phyloP scores from a whole-genome alignment of 139 green algal genomes.

The Chlorella sorokiniana region DNA sequence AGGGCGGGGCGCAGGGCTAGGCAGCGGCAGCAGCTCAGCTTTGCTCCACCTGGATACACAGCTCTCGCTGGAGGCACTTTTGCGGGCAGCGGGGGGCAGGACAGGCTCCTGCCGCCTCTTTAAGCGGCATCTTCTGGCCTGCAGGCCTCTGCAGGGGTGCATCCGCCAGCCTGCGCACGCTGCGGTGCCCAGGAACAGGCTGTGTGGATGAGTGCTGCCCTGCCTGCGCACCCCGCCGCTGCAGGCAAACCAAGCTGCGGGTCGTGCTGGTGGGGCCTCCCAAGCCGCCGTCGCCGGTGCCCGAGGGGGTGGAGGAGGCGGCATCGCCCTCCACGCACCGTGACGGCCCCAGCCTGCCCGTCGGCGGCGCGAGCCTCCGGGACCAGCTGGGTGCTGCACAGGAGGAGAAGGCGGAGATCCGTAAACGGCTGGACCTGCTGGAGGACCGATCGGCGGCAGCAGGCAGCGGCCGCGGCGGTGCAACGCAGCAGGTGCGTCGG shows the following conservation, averaged over 20 bases:
- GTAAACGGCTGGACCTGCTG: conserved; percentile 44
- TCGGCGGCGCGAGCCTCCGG: not conserved
- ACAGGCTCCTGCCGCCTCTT: too few relatives aligned
- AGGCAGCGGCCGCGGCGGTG: conserved; percentile 8
- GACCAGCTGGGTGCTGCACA: conserved; percentile 21
- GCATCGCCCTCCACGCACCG: not conserved
- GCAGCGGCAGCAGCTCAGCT: not conserved
- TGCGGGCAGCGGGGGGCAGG: not conserved
- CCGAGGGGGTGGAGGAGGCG: conserved; percentile 11
- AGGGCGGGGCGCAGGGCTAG: not conserved
- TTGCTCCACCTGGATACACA: not conserved
- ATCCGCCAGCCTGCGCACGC: too few relatives aligned
- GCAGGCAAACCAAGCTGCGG: conserved; percentile 67
- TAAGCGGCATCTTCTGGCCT: too few relatives aligned
- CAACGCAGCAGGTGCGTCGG: not conserved
- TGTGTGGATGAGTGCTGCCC: not conserved
- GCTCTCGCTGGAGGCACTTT: not conserved
- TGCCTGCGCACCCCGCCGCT: not conserved
- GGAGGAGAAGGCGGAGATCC: conserved; percentile 46
- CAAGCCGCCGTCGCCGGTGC: conserved; percentile 69
- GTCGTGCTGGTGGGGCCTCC: conserved; percentile 65
- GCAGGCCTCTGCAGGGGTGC: too few relatives aligned
- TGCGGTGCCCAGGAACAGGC: too few relatives aligned
- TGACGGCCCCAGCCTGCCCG: not conserved
- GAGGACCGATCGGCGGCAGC: conserved; percentile 26